Conservation (phyloP, 108 stramenopile genomes). For the Stephanodiscus triporus region DNA sequence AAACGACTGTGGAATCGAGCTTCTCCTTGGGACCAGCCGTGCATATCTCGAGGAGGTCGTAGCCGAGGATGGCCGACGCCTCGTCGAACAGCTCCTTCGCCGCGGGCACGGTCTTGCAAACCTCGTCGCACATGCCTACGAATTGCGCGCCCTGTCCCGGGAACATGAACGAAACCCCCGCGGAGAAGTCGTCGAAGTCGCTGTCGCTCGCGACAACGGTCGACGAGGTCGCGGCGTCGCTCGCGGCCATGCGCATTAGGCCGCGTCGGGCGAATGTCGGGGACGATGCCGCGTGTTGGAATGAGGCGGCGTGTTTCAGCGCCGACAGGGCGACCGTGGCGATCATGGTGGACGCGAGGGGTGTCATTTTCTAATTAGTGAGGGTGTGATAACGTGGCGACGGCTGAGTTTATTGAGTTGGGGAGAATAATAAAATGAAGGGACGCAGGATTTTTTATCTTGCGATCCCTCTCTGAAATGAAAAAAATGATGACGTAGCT, state of each 20-base stretch:
- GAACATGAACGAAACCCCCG: slow-evolving; percentile 94
- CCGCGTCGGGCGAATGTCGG: slow-evolving; percentile 49
- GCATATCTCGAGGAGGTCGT: slow-evolving; percentile 93
- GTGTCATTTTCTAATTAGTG: slow-evolving; percentile 20
- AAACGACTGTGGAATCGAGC: slow-evolving; percentile 94
- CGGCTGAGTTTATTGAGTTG: background rate
- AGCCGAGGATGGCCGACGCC: slow-evolving; percentile 94
- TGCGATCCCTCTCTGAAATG: no score
- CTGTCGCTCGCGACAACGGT: slow-evolving; percentile 63
- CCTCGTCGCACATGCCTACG: slow-evolving; percentile 89
- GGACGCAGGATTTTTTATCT: no score
- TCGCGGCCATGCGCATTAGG: background rate
- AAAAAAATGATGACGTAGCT: no score
- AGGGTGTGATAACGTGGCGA: no score
- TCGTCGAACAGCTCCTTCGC: slow-evolving; percentile 95
- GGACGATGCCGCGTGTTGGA: slow-evolving; percentile 52
- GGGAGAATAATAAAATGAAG: no score
- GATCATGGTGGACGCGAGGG: slow-evolving; percentile 40
- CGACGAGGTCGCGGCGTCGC: slow-evolving; percentile 22
- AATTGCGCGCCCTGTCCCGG: slow-evolving; percentile 95
- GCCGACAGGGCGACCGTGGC: slow-evolving; percentile 40
- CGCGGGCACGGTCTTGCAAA: slow-evolving; percentile 84
- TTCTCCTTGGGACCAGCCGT: slow-evolving; percentile 93
- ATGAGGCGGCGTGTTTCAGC: slow-evolving; percentile 52
- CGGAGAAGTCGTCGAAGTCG: slow-evolving; percentile 86